phyloP scores from a whole-genome alignment of 768 basidiomycete genomes.

The Suillus americanus region DNA sequence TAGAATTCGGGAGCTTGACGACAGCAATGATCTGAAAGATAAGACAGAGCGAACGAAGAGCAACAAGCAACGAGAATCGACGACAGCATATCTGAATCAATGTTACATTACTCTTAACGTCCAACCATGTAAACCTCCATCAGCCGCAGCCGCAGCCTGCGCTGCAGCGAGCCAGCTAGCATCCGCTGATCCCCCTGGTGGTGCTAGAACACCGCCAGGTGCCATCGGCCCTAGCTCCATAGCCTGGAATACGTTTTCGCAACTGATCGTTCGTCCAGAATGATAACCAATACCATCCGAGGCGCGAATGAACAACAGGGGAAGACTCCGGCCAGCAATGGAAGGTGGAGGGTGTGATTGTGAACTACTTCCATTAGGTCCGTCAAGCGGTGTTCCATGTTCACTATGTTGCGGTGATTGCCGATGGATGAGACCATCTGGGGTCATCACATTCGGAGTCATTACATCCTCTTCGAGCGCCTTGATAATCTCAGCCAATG shows the following conservation, averaged over 20 bases:
- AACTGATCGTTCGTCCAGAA: slow-evolving; percentile 80
- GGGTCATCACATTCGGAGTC: slow-evolving; percentile 35
- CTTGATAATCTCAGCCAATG: slow-evolving; percentile 70
- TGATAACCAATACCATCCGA: slow-evolving; percentile 88
- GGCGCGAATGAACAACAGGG: slow-evolving; percentile 77
- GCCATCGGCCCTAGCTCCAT: slow-evolving; percentile 60
- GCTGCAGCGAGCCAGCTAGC: slow-evolving; percentile 75
- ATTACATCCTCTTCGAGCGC: slow-evolving; percentile 72
- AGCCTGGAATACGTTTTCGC: slow-evolving; percentile 75
- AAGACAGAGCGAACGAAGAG: slow-evolving; percentile 25
- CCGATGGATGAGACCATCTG: slow-evolving; percentile 30
- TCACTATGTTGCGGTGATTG: slow-evolving; percentile 29
- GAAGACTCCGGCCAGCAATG: slow-evolving; percentile 70
- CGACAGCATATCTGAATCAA: slow-evolving; percentile 22
- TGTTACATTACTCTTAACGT: slow-evolving; percentile 74
- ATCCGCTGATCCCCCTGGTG: slow-evolving; percentile 49
- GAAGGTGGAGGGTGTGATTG: slow-evolving; percentile 41
- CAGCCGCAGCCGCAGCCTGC: slow-evolving; percentile 63
- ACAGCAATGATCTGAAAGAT: slow-evolving; percentile 8
- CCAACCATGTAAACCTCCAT: slow-evolving; percentile 74
- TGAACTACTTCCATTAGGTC: slow-evolving; percentile 20
- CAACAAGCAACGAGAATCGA: slow-evolving; percentile 14
- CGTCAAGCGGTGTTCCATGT: slow-evolving; percentile 33
- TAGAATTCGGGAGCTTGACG: slow-evolving; percentile 1
- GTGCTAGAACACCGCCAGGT: slow-evolving; percentile 43